Conservation (phyloP, 2,329 filamentous ascomycete species). For the Penicillium sp. region DNA sequence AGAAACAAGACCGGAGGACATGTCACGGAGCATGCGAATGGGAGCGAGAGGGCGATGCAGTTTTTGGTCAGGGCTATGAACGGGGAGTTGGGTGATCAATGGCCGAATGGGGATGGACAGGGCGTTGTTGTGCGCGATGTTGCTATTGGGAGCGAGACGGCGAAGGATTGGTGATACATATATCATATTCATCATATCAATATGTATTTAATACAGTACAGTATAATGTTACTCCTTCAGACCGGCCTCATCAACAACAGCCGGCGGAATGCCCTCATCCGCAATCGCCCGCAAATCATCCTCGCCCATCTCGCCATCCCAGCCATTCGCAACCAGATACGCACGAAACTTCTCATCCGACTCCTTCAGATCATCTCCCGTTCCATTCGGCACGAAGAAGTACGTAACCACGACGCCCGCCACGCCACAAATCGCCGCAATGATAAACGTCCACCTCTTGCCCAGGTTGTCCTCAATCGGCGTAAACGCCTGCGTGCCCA, state of each 20-base stretch:
- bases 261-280: slow-evolving; percentile 20
- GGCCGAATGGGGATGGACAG: slow-evolving; percentile 1
- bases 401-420: slow-evolving; percentile 46
- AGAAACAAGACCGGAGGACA: slow-evolving; percentile 9
- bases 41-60: neutral
- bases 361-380: slow-evolving; percentile 42
- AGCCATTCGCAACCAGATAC: slow-evolving; percentile 44
- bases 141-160: slow-evolving; percentile 7
- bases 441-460: slow-evolving; percentile 51
- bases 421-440: slow-evolving; percentile 50
- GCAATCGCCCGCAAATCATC: slow-evolving; percentile 34
- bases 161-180: slow-evolving; percentile 4
- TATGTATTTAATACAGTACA: neutral
- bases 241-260: neutral
- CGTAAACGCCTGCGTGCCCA: slow-evolving; percentile 51
- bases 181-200: too few species aligned
- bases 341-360: slow-evolving; percentile 44
- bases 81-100: neutral
- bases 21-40: neutral
- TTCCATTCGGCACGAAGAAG: slow-evolving; percentile 46
- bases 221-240: neutral
- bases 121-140: slow-evolving; percentile 8
- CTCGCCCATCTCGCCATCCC: slow-evolving; percentile 47
- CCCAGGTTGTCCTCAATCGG: slow-evolving; percentile 45
- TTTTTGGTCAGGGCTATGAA: slow-evolving; percentile 5